These are phyloP conservation scores for Blepharisma undulans DNA, from an alignment of 169 alveolate species.

Conservation along the genomic window DNA sequence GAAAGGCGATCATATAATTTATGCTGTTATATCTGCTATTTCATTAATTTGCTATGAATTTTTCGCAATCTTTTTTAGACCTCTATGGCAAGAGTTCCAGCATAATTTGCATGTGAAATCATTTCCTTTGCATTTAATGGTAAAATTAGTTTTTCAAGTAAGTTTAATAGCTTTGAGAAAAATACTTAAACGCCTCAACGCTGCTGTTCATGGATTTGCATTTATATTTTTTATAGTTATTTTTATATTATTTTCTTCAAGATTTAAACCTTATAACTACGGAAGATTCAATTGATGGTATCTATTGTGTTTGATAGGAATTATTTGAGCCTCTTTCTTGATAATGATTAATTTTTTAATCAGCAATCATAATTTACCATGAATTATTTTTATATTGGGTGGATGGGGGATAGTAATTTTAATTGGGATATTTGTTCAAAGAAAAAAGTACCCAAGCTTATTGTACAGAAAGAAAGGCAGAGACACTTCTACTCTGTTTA, in stretches of 20 bases:
- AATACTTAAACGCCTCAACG: not conserved
- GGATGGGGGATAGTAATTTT: not conserved
- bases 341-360: not conserved
- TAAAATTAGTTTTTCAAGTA: not conserved
- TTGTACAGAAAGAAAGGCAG: not conserved
- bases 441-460: not conserved
- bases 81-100: slow-evolving; percentile 21
- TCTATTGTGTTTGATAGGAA: not conserved
- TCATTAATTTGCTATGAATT: not conserved
- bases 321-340: not conserved
- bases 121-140: not conserved
- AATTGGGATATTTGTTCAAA: not conserved
- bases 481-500: not conserved
- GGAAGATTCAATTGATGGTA: not conserved
- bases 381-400: not conserved
- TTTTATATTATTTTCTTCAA: not conserved
- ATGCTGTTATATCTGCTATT: not conserved
- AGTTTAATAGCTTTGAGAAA: not conserved
- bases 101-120: not conserved
- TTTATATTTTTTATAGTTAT: not conserved
- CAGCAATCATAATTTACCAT: too few species aligned
- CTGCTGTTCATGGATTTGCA: not conserved
- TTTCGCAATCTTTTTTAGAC: not conserved
- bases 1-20: slow-evolving; percentile 2
- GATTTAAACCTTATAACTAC: slow-evolving; percentile 19